Base-by-base conservation (phyloP, 2,329 filamentous ascomycete genomes). In the Trichoderma semiorbis region DNA sequence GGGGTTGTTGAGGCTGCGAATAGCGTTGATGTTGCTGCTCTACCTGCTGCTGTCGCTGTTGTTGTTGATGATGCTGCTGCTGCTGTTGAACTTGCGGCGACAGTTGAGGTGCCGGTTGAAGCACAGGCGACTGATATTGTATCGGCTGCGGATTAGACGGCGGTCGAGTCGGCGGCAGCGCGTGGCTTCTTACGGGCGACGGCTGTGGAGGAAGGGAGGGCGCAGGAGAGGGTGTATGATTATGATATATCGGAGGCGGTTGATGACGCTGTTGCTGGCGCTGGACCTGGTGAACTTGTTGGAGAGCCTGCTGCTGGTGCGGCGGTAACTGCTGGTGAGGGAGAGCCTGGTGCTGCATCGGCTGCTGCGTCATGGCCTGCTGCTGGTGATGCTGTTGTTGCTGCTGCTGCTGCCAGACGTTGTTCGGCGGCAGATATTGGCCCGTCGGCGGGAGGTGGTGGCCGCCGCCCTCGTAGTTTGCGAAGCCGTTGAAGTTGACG, bases 321-420 rank as follows among this genome's bases (percentile, higher is more conserved):
- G 82, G 78, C 67, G 81, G 80, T 57, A 76, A 78, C 26, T 73
- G 47, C 70, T 78, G 77, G 65, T 75, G 74, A 67, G 74, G 74
- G 64, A 77, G 74, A 70, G 77, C 75, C 47, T 76, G 73, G 63
- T 75, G 73, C 12, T 75, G 74, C 63, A 66, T 66, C 14, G 74
- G 77, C 47, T 75, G 78, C 60, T 75, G 74, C 61, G n/a, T 50
- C 43, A 50, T 66, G 63, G 3, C 30, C 30, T 65, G 36, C 53
- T 81, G 79, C 34, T 36, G 28, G 7, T 30, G 28, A 68, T 82
- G 80, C 32, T 72, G 71, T 34, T 67, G 69, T 21, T 70, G 32
- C 32, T 34, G 68, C 24, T 67, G 57, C 28, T 74, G 74, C 34
- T 68, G 70, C 72, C 70, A 72, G 32, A 67, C 53, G 18, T 70